Percentiles rank a stretch among this genome's conserved stretches.
Conservation (phyloP, 176 grass and related monocot genomes). For the Aegilops umbellulata region DNA sequence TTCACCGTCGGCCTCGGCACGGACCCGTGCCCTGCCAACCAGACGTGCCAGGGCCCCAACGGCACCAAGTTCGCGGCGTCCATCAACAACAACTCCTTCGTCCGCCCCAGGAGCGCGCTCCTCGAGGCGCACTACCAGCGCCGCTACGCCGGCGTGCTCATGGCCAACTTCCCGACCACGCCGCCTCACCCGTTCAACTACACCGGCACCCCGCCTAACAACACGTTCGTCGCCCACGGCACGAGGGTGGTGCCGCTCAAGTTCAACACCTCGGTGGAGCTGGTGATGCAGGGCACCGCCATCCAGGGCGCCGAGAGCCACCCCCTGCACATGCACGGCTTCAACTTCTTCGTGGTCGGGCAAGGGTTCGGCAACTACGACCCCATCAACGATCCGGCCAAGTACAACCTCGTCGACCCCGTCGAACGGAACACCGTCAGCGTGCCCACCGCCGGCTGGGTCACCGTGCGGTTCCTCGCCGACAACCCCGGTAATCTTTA, state of each 20-base stretch:
- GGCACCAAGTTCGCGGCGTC: slow-evolving; percentile 69
- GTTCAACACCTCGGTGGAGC: slow-evolving; percentile 61
- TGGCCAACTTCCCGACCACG: slow-evolving; percentile 44
- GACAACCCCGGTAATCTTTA: slow-evolving; percentile 55
- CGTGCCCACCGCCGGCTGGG: slow-evolving; percentile 64
- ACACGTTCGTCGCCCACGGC: slow-evolving; percentile 47
- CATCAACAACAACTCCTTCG: slow-evolving; percentile 75
- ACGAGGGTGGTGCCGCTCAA: slow-evolving; percentile 38
- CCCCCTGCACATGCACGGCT: slow-evolving; percentile 67
- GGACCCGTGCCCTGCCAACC: slow-evolving; percentile 58
- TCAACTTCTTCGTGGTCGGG: slow-evolving; percentile 61
- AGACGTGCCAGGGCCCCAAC: slow-evolving; percentile 73
- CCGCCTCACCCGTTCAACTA: slow-evolving; percentile 70
- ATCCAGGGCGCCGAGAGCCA: slow-evolving; percentile 67
- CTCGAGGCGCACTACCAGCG: slow-evolving; percentile 63
- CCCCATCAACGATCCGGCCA: slow-evolving; percentile 36
- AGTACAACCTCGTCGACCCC: slow-evolving; percentile 65
- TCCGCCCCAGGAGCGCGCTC: slow-evolving; percentile 36
- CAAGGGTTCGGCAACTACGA: slow-evolving; percentile 66
- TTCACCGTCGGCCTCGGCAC: slow-evolving; percentile 74
- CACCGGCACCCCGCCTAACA: slow-evolving; percentile 58
- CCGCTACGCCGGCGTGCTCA: slow-evolving; percentile 52
- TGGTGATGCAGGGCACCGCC: slow-evolving; percentile 78
- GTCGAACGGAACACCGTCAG: slow-evolving; percentile 60
- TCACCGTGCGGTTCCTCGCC: slow-evolving; percentile 54